phyloP scores from a whole-genome alignment of 2,329 filamentous ascomycete species.

The Colletotrichum plurivorum region DNA sequence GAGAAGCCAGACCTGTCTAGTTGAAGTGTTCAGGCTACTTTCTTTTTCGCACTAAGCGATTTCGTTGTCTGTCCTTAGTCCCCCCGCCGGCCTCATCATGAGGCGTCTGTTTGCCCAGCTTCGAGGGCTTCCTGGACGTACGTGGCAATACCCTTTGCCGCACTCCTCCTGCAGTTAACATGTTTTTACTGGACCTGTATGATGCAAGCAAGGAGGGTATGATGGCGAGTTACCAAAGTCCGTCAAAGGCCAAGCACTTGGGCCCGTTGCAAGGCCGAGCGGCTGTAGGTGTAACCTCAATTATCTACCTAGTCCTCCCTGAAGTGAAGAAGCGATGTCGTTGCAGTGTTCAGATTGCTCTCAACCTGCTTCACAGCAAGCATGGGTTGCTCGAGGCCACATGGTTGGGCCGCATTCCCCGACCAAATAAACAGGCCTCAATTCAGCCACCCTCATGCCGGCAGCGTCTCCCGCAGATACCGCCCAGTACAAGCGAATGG shows the following conservation, averaged over 20 bases:
- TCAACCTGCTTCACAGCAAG: background rate
- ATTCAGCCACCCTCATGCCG: background rate
- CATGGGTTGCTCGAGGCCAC: too few relatives aligned
- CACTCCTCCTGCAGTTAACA: constrained; percentile 3
- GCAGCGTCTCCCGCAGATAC: too few relatives aligned
- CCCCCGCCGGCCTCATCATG: too few relatives aligned
- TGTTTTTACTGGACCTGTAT: background rate
- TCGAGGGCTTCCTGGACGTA: too few relatives aligned
- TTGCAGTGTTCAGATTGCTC: background rate
- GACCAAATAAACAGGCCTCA: background rate
- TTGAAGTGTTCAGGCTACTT: too few relatives aligned
- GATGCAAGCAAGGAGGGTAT: background rate
- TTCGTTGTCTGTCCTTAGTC: too few relatives aligned
- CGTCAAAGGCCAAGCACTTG: background rate
- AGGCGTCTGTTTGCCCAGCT: too few relatives aligned
- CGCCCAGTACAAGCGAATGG: too few relatives aligned
- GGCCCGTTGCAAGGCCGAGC: background rate
- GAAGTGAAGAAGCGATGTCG: background rate
- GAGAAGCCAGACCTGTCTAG: too few relatives aligned
- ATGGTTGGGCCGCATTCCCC: background rate
- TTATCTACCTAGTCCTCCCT: background rate
- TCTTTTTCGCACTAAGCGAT: too few relatives aligned
- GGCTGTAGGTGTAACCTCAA: background rate
- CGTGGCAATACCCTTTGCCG: background rate
- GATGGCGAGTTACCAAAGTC: background rate